Evolutionary conservation across 1,139 yeast genomes (phyloP).

Genomic region (Casaregolazyma lundiana): DNA sequence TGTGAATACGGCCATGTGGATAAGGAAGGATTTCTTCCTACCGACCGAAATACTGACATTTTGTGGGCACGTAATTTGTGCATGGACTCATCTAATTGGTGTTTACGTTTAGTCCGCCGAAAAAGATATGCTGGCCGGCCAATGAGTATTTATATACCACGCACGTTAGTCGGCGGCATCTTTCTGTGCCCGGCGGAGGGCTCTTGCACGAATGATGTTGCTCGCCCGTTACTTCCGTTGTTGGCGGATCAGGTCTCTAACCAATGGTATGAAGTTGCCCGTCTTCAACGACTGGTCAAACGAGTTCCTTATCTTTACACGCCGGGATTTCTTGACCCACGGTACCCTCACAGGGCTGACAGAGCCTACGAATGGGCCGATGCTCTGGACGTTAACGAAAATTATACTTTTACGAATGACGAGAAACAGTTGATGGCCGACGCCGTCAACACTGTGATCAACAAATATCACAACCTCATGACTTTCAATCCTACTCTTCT

Average conservation of each 20-base stretch:
- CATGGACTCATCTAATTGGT: slow-evolving; percentile 34
- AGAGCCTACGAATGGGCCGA: slow-evolving; percentile 44
- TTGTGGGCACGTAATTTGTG: slow-evolving; percentile 55
- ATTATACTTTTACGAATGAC: slow-evolving; percentile 39
- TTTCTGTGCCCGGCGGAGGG: slow-evolving; percentile 48
- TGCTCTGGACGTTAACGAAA: slow-evolving; percentile 48
- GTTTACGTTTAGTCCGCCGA: slow-evolving; percentile 61
- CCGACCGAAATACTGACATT: slow-evolving; percentile 40
- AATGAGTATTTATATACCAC: slow-evolving; percentile 51
- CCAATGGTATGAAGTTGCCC: slow-evolving; percentile 41
- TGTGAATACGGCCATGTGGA: slow-evolving; percentile 54
- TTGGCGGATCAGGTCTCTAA: slow-evolving; percentile 52
- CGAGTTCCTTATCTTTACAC: slow-evolving; percentile 59
- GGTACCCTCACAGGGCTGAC: slow-evolving; percentile 38
- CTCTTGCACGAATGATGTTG: slow-evolving; percentile 29
- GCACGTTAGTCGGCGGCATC: slow-evolving; percentile 62
- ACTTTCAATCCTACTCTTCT: slow-evolving; percentile 15
- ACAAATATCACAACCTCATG: slow-evolving; percentile 14
- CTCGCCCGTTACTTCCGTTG: slow-evolving; percentile 53
- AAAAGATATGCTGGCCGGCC: slow-evolving; percentile 52
- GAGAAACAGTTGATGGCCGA: slow-evolving; percentile 41
- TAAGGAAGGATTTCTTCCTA: slow-evolving; percentile 40
- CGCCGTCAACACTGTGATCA: slow-evolving; percentile 25
- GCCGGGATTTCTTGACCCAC: slow-evolving; percentile 41
- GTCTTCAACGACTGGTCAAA: slow-evolving; percentile 38